Percentiles rank a stretch among this genome's conserved stretches.
phyloP scores from a whole-genome alignment of 306 rosid species.

The Cucumis melo region DNA sequence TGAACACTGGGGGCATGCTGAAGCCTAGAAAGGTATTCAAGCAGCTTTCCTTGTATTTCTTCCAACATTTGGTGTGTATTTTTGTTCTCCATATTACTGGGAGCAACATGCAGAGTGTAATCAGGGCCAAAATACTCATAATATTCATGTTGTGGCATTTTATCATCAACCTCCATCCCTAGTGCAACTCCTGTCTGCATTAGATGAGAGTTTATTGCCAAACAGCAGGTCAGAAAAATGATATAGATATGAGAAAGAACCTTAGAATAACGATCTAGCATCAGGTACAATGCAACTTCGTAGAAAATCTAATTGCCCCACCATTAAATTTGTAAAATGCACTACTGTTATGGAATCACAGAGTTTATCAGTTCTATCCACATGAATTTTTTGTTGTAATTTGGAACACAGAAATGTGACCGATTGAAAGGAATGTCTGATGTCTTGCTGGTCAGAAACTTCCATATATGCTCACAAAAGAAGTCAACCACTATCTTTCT shows the following conservation, averaged over 20 bases:
- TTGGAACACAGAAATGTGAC: not conserved
- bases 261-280: conserved; percentile 2
- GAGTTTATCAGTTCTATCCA: not conserved
- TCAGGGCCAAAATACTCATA: conserved; percentile 90
- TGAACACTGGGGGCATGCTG: conserved; percentile 87
- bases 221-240: not conserved
- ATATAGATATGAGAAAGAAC: conserved; percentile 7
- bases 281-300: not conserved
- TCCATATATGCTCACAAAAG: not conserved
- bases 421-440: not conserved
- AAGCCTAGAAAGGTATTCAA: conserved; percentile 65
- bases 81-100: conserved; percentile 92
- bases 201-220: conserved; percentile 16
- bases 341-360: not conserved
- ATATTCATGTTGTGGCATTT: conserved; percentile 85
- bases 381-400: not conserved
- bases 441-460: not conserved
- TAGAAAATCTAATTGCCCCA: not conserved
- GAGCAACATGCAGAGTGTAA: conserved; percentile 88
- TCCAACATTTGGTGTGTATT: conserved; percentile 57
- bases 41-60: conserved; percentile 57
- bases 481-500: not conserved
- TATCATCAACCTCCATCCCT: conserved; percentile 82
- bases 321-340: not conserved
- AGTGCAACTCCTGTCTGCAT: conserved; percentile 90